A percentile compares a stretch with the other conserved stretches of the same genome.
phyloP scores from a whole-genome alignment of 140 eudicot genomes.

The Erigeron philadelphicus region DNA sequence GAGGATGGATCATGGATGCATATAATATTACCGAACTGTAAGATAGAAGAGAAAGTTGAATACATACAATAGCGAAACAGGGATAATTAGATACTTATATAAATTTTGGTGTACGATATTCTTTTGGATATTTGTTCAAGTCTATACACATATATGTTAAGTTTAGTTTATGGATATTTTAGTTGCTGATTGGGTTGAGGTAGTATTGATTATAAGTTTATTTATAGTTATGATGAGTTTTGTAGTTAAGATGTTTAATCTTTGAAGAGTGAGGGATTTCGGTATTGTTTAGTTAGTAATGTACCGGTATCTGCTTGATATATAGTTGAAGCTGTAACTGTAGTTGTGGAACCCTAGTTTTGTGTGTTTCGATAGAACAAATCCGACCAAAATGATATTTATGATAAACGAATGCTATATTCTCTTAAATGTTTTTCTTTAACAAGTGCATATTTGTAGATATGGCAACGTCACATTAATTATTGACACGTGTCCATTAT shows the following conservation, averaged over 20 bases:
- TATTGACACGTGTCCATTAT: neutral
- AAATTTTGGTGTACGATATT: no score
- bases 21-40: no score
- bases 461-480: no score
- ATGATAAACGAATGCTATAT: neutral
- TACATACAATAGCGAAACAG: no score
- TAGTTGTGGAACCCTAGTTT: slow-evolving; percentile 12
- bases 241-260: slow-evolving; percentile 4
- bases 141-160: no score
- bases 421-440: neutral
- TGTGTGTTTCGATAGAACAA: neutral
- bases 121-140: no score
- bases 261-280: slow-evolving; percentile 1
- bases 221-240: neutral
- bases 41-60: no score
- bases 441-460: neutral
- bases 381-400: neutral
- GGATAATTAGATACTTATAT: no score
- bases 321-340: neutral
- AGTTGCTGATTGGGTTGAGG: slow-evolving; percentile 5
- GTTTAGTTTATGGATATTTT: neutral
- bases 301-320: no score
- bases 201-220: neutral
- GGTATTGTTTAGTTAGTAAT: neutral
- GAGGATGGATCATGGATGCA: no score